Evolutionary conservation across 2,329 filamentous ascomycete genomes (phyloP).

Genomic region (Beauveria australis): DNA sequence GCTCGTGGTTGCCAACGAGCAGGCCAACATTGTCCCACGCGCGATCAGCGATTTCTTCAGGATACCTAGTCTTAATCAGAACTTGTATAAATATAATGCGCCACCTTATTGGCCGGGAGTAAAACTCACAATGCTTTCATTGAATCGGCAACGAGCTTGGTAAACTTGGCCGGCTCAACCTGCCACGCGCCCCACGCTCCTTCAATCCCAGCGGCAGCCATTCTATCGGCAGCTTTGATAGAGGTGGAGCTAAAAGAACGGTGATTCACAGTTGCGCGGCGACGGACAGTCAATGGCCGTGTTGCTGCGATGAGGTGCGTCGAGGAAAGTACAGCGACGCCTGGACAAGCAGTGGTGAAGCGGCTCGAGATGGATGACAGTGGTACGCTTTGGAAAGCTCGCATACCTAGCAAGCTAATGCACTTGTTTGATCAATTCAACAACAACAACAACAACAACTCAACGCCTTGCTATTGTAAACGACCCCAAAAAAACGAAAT

Average conservation of each 20-base stretch:
- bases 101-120: no score
- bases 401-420: not conserved
- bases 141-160: slow-evolving; percentile 59
- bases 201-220: slow-evolving; percentile 15
- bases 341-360: not conserved
- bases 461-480: not conserved
- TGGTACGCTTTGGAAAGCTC: not conserved
- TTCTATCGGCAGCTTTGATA: not conserved
- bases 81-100: not conserved
- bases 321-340: not conserved
- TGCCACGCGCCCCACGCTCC: slow-evolving; percentile 33
- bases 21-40: slow-evolving; percentile 97
- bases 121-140: slow-evolving; percentile 70
- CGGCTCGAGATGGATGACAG: not conserved
- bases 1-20: slow-evolving; percentile 42
- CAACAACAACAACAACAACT: not conserved
- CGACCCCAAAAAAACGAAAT: not conserved
- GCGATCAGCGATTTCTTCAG: slow-evolving; percentile 78
- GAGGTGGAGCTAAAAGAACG: not conserved
- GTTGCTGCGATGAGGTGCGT: not conserved
- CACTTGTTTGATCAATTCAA: not conserved
- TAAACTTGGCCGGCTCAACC: slow-evolving; percentile 33
- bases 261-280: not conserved
- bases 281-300: not conserved
- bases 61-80: slow-evolving; percentile 53